Conservation (phyloP, 2,329 filamentous ascomycete species). For the Trichophyton simii region DNA sequence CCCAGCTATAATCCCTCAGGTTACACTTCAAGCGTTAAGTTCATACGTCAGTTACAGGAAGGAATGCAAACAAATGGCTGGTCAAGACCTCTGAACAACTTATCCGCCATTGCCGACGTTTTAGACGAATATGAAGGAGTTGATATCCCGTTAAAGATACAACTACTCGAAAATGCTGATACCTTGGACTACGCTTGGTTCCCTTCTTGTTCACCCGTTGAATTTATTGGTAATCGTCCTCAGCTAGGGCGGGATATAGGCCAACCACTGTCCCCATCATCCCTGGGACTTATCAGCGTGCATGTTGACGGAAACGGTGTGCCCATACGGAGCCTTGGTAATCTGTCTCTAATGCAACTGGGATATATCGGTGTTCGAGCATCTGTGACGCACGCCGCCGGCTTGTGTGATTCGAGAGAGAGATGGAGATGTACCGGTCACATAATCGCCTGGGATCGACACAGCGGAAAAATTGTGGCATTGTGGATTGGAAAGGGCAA, state of each 20-base stretch:
- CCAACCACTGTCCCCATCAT: slow-evolving; percentile 15
- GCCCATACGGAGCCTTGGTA: slow-evolving; percentile 14
- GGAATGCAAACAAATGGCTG: slow-evolving; percentile 17
- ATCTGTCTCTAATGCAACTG: slow-evolving; percentile 27
- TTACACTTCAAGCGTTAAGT: slow-evolving; percentile 4
- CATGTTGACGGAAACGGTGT: slow-evolving; percentile 16
- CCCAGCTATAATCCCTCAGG: slow-evolving; percentile 12
- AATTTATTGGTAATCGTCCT: slow-evolving; percentile 16
- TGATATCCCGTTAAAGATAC: slow-evolving; percentile 15
- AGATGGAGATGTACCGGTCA: slow-evolving; percentile 26
- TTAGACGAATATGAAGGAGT: slow-evolving; percentile 26
- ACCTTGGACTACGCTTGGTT: slow-evolving; percentile 21
- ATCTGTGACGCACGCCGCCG: background rate
- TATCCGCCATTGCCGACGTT: slow-evolving; percentile 20
- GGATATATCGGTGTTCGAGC: slow-evolving; percentile 22
- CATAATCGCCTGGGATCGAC: slow-evolving; percentile 27
- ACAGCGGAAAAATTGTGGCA: slow-evolving; percentile 19
- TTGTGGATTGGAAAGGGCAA: slow-evolving; percentile 21
- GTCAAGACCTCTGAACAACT: slow-evolving; percentile 20
- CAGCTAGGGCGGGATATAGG: slow-evolving; percentile 10
- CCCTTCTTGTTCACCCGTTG: slow-evolving; percentile 24
- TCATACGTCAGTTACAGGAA: slow-evolving; percentile 11
- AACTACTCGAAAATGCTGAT: slow-evolving; percentile 12
- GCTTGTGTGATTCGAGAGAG: background rate
- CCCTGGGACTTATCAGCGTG: slow-evolving; percentile 24